Evolutionary conservation across 441 rosid species (phyloP), one percentile per base, ranked within the genome.

Genomic region (Lepidium campestre): DNA sequence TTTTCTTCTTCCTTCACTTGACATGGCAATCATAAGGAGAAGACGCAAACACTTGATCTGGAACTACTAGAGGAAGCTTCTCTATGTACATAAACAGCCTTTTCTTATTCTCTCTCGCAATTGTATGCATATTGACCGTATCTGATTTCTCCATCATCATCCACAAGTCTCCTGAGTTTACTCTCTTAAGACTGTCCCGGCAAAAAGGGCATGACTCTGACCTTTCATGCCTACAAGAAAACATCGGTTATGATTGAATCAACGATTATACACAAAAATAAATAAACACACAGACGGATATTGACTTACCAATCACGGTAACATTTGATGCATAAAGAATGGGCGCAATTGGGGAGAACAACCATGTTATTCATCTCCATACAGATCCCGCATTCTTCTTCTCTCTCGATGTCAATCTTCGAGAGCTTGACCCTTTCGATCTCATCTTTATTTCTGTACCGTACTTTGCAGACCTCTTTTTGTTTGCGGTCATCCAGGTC

Each of bases 121-220:
- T 79, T 10, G 77, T 44, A 18, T 80, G 49, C 45, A 83, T 73
- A 71, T 83, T 95, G 5, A 73, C 70, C 3, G 77, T 62, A 18
- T 90, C 97, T 3, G 75, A 46, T 48, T 78, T 77, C 52, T 80
- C 85, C 57, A 81, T 78, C 67, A 73, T 85, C 47, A 90, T 80
- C 98, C 98, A 93, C 7, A 90, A 86, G 71, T 93, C 97, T 0
- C 88, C 75, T 0, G 96, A 87, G 79, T 90, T 62, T 1, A 90
- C 90, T 78, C 87, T 78, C 77, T 84, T 82, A 13, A 93, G 92
- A 75, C 86, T 78, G 68, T 83, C 94, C 17, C 97, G 79, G 60
- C 98, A 93, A 56, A 90, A 90, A 4, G 98, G 98, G 59, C 97
- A 93, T 7, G 98, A 87, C 47, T 87, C 85, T 22, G 98, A 90